Base-by-base conservation (phyloP, 2,329 filamentous ascomycete genomes). In the Fusarium sp. region DNA sequence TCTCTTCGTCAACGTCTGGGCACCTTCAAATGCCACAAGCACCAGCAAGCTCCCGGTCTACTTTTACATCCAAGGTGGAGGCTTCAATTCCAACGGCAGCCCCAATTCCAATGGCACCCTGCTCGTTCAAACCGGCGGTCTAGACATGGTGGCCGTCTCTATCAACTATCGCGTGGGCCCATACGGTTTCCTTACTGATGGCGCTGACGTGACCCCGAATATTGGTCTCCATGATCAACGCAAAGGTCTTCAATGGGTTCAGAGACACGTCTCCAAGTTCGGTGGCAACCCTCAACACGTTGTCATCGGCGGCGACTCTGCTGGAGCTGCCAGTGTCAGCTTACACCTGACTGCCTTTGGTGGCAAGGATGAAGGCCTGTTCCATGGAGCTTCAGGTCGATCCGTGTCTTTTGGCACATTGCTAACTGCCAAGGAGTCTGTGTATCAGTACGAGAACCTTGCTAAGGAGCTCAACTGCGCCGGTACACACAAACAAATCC, bases 161-260 rank as follows among this genome's bases (percentile, higher is more conserved):
- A 83, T 91, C 75, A 93, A 92, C 75, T 93, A 93, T 72, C 87
- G 91, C 6, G 89, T 93, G 10, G 90, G 90, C 0, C 83, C 85
- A 0, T 92, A 87, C 65, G 91, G 91, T 0, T 93, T 93, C 71
- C 79, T 93, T 11, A 84, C 85, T 2, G 80, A 86, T 52, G 76
- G 83, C 13, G 83, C 89, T 65, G 69, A 63, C 64, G 83, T 85
- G 3, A 84, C 82, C 54, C 71, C 88, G 32, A 93, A 93, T 73
- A 88, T 87, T 65, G 91, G 91, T 2, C 77, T 93, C 1, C 83
- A 84, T 31, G 90, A 93, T 72, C 89, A 92, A 73, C 79, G 87
- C 48, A 88, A 89, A 69, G 87, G 85, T 0, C 73, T 93, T 12
- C 73, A 89, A 58, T 93, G 90, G 91, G 84, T 91, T 1, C 83